phyloP scores from a whole-genome alignment of 2,329 filamentous ascomycete species.

The Neofusicoccum kwambonambiense region DNA sequence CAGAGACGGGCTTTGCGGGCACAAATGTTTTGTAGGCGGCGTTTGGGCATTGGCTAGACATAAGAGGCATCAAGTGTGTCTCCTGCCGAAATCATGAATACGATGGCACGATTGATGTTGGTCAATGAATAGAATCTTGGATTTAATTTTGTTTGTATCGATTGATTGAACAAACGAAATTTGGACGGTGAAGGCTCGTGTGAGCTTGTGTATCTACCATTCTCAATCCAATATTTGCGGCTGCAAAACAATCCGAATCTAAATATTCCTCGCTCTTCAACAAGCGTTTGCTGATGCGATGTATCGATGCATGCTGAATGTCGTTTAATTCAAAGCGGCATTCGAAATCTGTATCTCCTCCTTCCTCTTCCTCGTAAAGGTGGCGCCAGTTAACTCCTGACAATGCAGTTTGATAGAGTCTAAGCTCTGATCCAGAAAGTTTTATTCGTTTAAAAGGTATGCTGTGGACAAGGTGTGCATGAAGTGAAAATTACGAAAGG shows the following conservation, averaged over 20 bases:
- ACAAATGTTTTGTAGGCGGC: too few species aligned
- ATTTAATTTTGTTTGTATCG: not conserved
- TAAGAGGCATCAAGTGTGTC: not conserved
- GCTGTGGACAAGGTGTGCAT: not conserved
- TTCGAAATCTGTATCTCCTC: not conserved
- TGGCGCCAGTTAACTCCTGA: not conserved
- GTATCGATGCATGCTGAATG: not conserved
- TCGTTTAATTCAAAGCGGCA: not conserved
- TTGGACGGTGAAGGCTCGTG: not conserved
- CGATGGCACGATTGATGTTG: not conserved
- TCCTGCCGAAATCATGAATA: not conserved
- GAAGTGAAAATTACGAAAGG: constrained; percentile 9
- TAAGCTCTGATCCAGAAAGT: not conserved
- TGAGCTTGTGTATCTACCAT: constrained; percentile 6
- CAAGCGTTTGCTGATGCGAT: not conserved
- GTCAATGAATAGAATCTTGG: not conserved
- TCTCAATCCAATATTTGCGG: not conserved
- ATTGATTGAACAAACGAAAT: not conserved
- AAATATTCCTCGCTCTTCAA: not conserved
- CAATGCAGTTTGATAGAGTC: not conserved
- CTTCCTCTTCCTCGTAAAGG: not conserved
- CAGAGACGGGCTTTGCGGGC: not conserved
- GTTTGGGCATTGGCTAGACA: too few species aligned
- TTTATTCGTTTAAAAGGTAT: not conserved
- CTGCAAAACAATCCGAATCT: not conserved